A percentile compares a stretch with the other conserved stretches of the same genome.
Conservation (phyloP, 306 rosid species). For the Sicyos baderoa region DNA sequence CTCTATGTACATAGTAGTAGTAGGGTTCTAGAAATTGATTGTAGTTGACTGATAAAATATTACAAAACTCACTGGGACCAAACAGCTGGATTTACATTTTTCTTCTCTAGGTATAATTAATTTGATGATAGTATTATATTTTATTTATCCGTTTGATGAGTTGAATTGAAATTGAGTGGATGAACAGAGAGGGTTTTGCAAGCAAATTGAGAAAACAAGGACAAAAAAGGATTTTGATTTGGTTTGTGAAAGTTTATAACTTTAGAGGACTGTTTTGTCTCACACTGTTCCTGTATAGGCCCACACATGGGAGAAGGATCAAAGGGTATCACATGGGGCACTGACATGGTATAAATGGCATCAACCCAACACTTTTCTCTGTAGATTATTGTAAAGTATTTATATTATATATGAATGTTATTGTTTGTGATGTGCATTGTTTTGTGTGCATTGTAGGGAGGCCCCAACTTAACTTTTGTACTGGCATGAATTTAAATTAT, state of each 20-base stretch:
- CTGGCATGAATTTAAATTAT: slow-evolving; percentile 6
- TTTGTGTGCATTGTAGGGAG: slow-evolving; percentile 25
- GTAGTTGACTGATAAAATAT: slow-evolving; percentile 10
- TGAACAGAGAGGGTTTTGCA: background rate
- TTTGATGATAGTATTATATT: background rate
- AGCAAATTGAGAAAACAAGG: slow-evolving; percentile 16
- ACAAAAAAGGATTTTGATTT: slow-evolving; percentile 19
- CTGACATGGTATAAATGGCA: slow-evolving; percentile 32
- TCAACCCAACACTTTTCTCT: slow-evolving; percentile 28
- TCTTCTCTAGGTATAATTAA: too few species aligned
- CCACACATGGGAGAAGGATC: slow-evolving; percentile 35
- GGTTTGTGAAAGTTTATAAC: slow-evolving; percentile 20
- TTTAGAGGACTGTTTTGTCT: slow-evolving; percentile 31
- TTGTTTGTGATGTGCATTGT: slow-evolving; percentile 29
- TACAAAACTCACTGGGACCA: slow-evolving; percentile 16
- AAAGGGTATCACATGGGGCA: slow-evolving; percentile 37
- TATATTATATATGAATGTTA: slow-evolving; percentile 6
- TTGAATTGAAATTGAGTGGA: background rate
- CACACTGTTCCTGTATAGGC: slow-evolving; percentile 20
- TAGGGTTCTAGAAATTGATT: slow-evolving; percentile 12
- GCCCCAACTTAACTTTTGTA: slow-evolving; percentile 20
- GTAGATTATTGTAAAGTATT: slow-evolving; percentile 21
- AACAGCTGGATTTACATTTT: too few species aligned
- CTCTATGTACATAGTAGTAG: slow-evolving; percentile 14
- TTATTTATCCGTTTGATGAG: background rate